Evolutionary conservation across 495 filamentous ascomycete species (phyloP).

Genomic region (Penicillium malachiteum): DNA sequence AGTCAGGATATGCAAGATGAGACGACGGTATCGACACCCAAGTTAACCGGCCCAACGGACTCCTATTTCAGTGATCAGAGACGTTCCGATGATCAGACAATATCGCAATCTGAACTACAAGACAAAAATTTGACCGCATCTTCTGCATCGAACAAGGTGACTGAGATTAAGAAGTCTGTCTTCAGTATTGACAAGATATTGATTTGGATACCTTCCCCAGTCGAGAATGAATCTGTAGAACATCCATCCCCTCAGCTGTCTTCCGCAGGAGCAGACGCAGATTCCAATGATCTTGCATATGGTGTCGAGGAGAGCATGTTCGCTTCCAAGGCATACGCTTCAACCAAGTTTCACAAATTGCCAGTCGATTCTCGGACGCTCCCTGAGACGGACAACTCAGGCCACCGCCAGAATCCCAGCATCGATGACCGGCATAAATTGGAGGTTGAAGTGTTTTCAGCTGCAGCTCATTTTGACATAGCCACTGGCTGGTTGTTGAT

Average conservation of each 20-base stretch:
- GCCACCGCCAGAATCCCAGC: conserved; percentile 2
- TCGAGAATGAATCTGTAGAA: conserved; percentile 6
- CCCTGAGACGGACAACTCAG: conserved; percentile 9
- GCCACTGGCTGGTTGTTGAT: conserved; percentile 64
- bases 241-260: conserved; percentile 7
- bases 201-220: conserved; percentile 36
- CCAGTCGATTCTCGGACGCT: conserved; percentile 15
- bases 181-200: conserved; percentile 34
- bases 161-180: conserved; percentile 35
- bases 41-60: conserved; percentile 22
- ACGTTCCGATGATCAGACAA: conserved; percentile 5
- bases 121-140: conserved; percentile 22
- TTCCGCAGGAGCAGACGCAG: conserved; percentile 14
- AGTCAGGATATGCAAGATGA: conserved; percentile 13
- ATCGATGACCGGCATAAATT: conserved; percentile 22
- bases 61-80: conserved; percentile 14
- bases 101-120: conserved; percentile 11
- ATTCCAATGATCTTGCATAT: conserved; percentile 23
- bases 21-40: conserved; percentile 28
- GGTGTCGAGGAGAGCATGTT: conserved; percentile 29
- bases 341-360: conserved; percentile 20
- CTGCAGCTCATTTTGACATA: conserved; percentile 63
- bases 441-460: conserved; percentile 57
- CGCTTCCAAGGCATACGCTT: conserved; percentile 27
- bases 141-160: conserved; percentile 16